These are phyloP conservation scores for Brasenia schreberi DNA, from an alignment of 164 flowering plant genomes.

Conservation along the genomic window DNA sequence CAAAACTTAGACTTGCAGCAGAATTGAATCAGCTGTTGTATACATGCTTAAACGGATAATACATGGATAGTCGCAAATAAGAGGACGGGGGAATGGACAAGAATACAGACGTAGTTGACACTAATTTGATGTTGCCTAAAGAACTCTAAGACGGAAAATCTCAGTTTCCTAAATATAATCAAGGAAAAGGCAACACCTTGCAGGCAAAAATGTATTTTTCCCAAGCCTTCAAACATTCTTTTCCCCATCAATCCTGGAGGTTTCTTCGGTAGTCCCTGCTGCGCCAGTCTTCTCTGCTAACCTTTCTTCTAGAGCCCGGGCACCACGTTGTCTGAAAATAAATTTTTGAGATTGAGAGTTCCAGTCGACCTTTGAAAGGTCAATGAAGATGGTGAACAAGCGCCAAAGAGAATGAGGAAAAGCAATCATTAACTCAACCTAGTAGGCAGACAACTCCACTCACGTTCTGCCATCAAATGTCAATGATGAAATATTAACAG, in stretches of 20 bases:
- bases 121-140: neutral
- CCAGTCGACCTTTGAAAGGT: neutral
- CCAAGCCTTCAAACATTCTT: neutral
- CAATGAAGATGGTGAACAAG: neutral
- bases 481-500: neutral
- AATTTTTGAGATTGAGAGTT: neutral
- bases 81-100: neutral
- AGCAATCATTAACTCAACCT: neutral
- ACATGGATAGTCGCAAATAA: neutral
- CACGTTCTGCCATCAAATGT: neutral
- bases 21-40: neutral
- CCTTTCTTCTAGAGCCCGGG: conserved; percentile 89
- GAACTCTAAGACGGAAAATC: too few relatives aligned
- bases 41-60: neutral
- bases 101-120: neutral
- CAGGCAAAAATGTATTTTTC: neutral
- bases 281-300: conserved; percentile 55
- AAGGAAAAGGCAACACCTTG: neutral
- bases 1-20: neutral
- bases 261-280: conserved; percentile 26
- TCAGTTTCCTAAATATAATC: too few relatives aligned
- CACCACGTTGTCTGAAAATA: conserved; percentile 70
- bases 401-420: neutral
- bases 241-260: neutral
- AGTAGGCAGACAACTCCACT: neutral